A percentile compares a stretch with the other conserved stretches of the same genome.
These are phyloP conservation scores for Acidiella bohemica DNA, from an alignment of 495 filamentous ascomycete species.

Conservation along the genomic window DNA sequence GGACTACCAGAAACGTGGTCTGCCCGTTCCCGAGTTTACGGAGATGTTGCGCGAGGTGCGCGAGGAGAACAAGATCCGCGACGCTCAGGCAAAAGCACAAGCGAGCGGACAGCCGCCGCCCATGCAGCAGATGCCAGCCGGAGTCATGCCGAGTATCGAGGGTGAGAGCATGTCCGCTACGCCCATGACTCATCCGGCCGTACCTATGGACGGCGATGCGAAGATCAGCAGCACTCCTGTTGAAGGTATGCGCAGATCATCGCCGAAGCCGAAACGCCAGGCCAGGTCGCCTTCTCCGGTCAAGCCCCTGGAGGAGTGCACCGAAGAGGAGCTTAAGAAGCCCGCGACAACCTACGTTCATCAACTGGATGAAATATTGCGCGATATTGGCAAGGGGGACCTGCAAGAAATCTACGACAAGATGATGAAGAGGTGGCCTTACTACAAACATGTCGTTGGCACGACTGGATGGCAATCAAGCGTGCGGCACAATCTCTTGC, in stretches of 20 bases:
- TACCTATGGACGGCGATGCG: conserved; percentile 17
- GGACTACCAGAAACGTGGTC: conserved; percentile 14
- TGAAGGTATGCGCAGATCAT: background rate
- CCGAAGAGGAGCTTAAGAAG: conserved; percentile 71
- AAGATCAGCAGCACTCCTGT: conserved; percentile 43
- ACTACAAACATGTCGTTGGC: conserved; percentile 65
- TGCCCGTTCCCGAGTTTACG: conserved; percentile 1
- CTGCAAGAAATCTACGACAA: conserved; percentile 89
- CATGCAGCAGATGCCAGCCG: background rate
- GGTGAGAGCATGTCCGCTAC: background rate
- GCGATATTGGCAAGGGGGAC: conserved; percentile 56
- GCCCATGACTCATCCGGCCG: background rate
- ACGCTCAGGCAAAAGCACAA: conserved; percentile 3
- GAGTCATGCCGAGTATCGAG: conserved; percentile 13
- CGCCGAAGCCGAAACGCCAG: conserved; percentile 39
- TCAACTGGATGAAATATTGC: conserved; percentile 80
- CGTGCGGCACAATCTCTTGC: conserved; percentile 87
- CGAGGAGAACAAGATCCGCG: conserved; percentile 11
- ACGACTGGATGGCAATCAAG: conserved; percentile 95
- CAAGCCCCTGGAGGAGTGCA: conserved; percentile 62
- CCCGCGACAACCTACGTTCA: conserved; percentile 78
- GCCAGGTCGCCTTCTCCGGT: conserved; percentile 52
- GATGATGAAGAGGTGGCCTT: conserved; percentile 78
- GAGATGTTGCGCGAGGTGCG: conserved; percentile 7
- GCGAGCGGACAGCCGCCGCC: conserved; percentile 5